These are phyloP conservation scores for Turritis glabra DNA, from an alignment of 345 rosid species.

Conservation along the genomic window DNA sequence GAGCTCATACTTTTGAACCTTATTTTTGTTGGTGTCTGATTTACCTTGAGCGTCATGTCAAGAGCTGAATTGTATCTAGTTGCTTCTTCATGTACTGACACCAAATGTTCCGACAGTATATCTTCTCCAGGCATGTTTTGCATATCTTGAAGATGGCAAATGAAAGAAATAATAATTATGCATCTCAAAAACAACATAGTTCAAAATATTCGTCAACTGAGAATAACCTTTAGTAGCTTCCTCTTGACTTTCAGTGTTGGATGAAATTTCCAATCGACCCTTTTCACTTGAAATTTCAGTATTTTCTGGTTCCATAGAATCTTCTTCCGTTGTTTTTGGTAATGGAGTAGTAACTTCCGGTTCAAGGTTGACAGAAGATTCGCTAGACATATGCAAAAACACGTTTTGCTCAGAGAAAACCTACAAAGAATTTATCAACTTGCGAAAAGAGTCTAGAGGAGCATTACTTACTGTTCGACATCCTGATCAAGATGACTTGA, in stretches of 20 bases:
- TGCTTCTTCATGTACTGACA: neutral
- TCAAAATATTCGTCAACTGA: neutral
- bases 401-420: neutral
- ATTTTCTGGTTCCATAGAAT: neutral
- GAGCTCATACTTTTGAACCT: neutral
- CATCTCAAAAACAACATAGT: neutral
- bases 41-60: constrained; percentile 25
- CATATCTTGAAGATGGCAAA: constrained; percentile 6
- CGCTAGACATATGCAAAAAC: constrained; percentile 3
- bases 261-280: neutral
- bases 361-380: constrained; percentile 14
- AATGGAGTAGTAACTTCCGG: neutral
- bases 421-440: neutral
- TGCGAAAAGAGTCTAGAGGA: neutral
- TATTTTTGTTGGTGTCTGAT: neutral
- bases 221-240: constrained; percentile 13
- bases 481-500: neutral
- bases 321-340: constrained; percentile 6
- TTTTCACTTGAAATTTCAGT: neutral
- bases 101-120: neutral
- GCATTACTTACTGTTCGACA: constrained; percentile 10
- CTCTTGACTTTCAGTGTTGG: constrained; percentile 3
- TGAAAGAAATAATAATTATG: neutral
- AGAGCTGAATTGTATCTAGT: constrained; percentile 12
- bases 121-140: neutral